Conservation (phyloP, 1,284 basidiomycete genomes). For the Cryptococcus sp. region DNA sequence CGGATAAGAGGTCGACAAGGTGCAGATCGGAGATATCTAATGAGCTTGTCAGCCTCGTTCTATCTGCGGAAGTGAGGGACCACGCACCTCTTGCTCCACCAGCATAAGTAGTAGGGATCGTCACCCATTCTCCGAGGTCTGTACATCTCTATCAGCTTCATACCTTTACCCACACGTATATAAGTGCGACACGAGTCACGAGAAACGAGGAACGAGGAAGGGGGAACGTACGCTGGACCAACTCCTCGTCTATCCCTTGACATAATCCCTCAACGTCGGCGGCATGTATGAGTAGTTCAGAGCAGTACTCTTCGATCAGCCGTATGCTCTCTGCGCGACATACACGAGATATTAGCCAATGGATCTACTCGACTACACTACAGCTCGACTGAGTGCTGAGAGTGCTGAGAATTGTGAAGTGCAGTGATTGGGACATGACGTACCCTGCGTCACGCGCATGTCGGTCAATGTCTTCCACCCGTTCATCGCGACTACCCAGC, state of each 20-base stretch:
- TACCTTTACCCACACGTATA: background rate
- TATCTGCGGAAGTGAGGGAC: background rate
- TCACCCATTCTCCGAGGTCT: conserved; percentile 91
- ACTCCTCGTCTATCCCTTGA: conserved; percentile 89
- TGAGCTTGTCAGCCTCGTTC: background rate
- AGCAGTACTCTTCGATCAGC: conserved; percentile 53
- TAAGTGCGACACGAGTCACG: background rate
- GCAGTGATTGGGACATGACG: conserved; percentile 15
- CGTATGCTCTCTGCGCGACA: conserved; percentile 34
- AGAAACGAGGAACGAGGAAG: too few species aligned
- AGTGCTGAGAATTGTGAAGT: background rate
- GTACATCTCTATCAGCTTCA: background rate
- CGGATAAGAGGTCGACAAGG: conserved; percentile 76
- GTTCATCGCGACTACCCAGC: conserved; percentile 98
- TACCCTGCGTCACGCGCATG: conserved; percentile 84
- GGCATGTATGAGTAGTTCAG: conserved; percentile 94
- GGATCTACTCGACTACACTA: background rate
- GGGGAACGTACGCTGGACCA: conserved; percentile 70
- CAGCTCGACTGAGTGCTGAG: background rate
- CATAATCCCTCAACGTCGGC: conserved; percentile 98
- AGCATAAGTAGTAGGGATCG: conserved; percentile 92
- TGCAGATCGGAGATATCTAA: conserved; percentile 80
- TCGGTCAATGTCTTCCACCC: conserved; percentile 98
- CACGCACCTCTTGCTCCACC: conserved; percentile 84
- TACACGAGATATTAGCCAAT: background rate